Evolutionary conservation across 1,139 yeast genomes (phyloP), one percentile per base, ranked within the genome.

Genomic region (Ashbya aceris): DNA sequence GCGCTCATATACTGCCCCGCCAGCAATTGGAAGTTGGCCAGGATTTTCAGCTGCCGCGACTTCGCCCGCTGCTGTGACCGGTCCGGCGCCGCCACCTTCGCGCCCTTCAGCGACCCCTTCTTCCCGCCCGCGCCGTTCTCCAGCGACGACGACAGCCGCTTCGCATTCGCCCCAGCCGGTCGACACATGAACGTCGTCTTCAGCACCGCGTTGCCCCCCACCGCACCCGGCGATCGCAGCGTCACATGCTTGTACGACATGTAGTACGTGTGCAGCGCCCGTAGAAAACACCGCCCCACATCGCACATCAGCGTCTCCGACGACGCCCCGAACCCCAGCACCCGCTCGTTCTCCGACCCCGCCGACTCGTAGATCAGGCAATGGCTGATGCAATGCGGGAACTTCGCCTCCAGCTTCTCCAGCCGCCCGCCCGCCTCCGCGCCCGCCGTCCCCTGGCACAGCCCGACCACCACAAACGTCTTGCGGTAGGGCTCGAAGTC

Each of bases 401-500:
- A 77, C 27, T 57, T 54, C 40, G 63, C 66, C 38, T 67, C 65
- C 41, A 79, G 58, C 13, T 60, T 56, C 2, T 52, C 51, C 33
- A 72, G 50, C 10, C 31, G 23, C 8, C 58, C 59, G 10, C 66
- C 49, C 11, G 57, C 44, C 17, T 65, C 55, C 36, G 52, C 54
- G 10, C 55, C 53, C 8, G 38, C 11, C 8, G 36, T 30, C 8
- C 33, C 44, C 13, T 37, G 34, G 20, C 44, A 41, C 11, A 60
- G 38, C 0, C 93, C 96, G 30, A 89, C 55, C 1, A 83, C 69
- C 5, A 80, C 69, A 49, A 82, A 79, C 0, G 79, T 74, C 58
- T 86, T 86, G 41, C 97, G 66, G 61, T 73, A 85, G 1, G 96
- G 95, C 61, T 91, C 97, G 50, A 89, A 78, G 61, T 89, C 96